Percentiles rank a stretch among this genome's conserved stretches.
These are phyloP conservation scores for Kwoniella sp. DNA, from an alignment of 768 basidiomycete species.

Conservation along the genomic window DNA sequence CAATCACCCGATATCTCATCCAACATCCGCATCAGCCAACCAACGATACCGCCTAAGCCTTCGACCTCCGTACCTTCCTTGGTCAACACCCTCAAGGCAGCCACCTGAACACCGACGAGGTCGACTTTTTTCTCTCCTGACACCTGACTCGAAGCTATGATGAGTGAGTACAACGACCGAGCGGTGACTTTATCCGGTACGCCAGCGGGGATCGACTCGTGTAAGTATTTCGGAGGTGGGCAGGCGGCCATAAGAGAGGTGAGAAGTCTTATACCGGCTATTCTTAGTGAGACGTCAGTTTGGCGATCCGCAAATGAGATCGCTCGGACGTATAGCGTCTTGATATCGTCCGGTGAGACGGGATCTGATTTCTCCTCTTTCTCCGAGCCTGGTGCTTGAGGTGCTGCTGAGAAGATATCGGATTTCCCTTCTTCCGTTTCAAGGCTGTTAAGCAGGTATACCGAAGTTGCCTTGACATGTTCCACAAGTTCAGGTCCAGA, in stretches of 20 bases:
- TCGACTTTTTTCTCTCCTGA: slow-evolving; percentile 24
- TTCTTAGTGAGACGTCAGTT: slow-evolving; percentile 27
- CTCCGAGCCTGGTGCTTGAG: background rate
- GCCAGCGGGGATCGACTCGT: background rate
- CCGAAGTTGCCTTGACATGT: slow-evolving; percentile 38
- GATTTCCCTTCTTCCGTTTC: slow-evolving; percentile 18
- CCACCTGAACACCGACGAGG: slow-evolving; percentile 65
- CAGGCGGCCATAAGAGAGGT: slow-evolving; percentile 35
- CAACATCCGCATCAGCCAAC: slow-evolving; percentile 40
- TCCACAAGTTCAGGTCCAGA: slow-evolving; percentile 36
- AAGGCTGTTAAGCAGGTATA: slow-evolving; percentile 26
- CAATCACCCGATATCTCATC: slow-evolving; percentile 35
- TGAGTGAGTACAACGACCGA: slow-evolving; percentile 26
- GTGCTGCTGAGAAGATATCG: background rate
- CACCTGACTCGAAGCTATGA: background rate
- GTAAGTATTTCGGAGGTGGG: slow-evolving; percentile 24
- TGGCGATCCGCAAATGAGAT: slow-evolving; percentile 28
- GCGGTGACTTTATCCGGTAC: slow-evolving; percentile 31
- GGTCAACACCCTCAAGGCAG: slow-evolving; percentile 77
- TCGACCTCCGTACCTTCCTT: slow-evolving; percentile 38
- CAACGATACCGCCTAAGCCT: slow-evolving; percentile 40
- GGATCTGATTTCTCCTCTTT: background rate
- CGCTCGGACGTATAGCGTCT: slow-evolving; percentile 31
- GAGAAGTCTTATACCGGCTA: slow-evolving; percentile 41
- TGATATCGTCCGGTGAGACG: slow-evolving; percentile 19